A percentile compares a stretch with the other conserved stretches of the same genome.
Evolutionary conservation across 2,329 filamentous ascomycete species (phyloP).

Genomic region (Phoma sp.): DNA sequence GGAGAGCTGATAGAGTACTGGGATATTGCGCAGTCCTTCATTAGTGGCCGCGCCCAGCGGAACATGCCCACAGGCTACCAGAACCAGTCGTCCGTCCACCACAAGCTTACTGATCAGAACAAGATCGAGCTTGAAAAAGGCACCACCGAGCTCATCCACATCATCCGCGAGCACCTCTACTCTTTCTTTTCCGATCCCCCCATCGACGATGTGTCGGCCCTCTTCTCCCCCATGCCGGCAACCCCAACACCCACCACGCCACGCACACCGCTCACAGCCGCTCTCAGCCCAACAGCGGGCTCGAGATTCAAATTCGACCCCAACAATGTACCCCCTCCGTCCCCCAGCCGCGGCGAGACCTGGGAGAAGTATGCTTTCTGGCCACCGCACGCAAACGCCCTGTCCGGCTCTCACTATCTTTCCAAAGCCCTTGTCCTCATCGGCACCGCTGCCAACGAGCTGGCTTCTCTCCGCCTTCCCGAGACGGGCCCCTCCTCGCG

Average conservation of each 20-base stretch:
- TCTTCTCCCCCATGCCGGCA: slow-evolving; percentile 80
- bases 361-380: slow-evolving; percentile 98
- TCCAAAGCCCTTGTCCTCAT: slow-evolving; percentile 81
- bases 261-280: slow-evolving; percentile 59
- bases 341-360: slow-evolving; percentile 74
- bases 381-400: slow-evolving; percentile 89
- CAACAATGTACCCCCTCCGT: slow-evolving; percentile 77
- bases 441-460: slow-evolving; percentile 84
- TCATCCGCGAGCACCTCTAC: slow-evolving; percentile 79
- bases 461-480: slow-evolving; percentile 76
- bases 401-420: slow-evolving; percentile 91
- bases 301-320: slow-evolving; percentile 81
- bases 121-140: slow-evolving; percentile 76
- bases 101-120: slow-evolving; percentile 76
- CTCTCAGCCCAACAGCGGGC: slow-evolving; percentile 66
- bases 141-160: slow-evolving; percentile 79
- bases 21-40: slow-evolving; percentile 89
- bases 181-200: slow-evolving; percentile 87
- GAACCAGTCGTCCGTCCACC: slow-evolving; percentile 79
- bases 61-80: slow-evolving; percentile 81
- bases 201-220: slow-evolving; percentile 84
- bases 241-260: slow-evolving; percentile 70
- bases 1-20: slow-evolving; percentile 93
- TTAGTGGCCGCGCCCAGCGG: slow-evolving; percentile 82
- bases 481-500: slow-evolving; percentile 59